phyloP scores from a whole-genome alignment of 1,139 yeast genomes.

The Hansenula sp. region DNA sequence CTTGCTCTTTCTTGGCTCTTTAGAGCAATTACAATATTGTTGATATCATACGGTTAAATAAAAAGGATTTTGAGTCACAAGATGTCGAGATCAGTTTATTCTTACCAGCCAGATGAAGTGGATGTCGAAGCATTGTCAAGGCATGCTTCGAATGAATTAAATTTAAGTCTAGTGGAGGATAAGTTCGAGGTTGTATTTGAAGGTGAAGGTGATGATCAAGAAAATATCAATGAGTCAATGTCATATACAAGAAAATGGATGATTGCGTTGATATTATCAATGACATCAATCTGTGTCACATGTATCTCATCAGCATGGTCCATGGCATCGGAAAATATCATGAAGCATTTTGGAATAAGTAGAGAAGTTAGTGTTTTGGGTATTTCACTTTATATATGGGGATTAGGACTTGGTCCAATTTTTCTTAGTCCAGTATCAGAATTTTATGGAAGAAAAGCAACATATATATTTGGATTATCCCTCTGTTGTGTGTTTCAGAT shows the following conservation, averaged over 20 bases:
- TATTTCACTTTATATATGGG: constrained; percentile 66
- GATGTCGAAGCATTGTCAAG: constrained; percentile 11
- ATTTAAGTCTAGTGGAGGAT: constrained; percentile 4
- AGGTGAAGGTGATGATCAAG: constrained; percentile 41
- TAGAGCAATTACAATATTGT: too few species aligned
- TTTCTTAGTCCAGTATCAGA: constrained; percentile 79
- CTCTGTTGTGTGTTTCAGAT: constrained; percentile 59
- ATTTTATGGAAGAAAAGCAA: constrained; percentile 67
- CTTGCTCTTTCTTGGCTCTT: too few species aligned
- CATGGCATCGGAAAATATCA: constrained; percentile 45
- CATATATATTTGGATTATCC: constrained; percentile 55
- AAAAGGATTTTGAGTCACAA: too few species aligned
- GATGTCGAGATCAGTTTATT: constrained; percentile 1
- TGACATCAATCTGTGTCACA: constrained; percentile 43
- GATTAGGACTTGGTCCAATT: constrained; percentile 74
- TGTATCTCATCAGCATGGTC: constrained; percentile 55
- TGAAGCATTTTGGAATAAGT: constrained; percentile 44
- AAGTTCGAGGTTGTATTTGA: constrained; percentile 24
- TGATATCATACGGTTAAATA: too few species aligned
- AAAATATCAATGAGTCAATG: constrained; percentile 39
- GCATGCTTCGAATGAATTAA: not conserved
- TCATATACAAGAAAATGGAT: constrained; percentile 41
- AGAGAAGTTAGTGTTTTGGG: constrained; percentile 58
- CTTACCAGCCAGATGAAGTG: constrained; percentile 15
- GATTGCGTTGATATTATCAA: constrained; percentile 47